These are phyloP conservation scores for Cicer bijugum DNA, from an alignment of 306 rosid species.

Conservation along the genomic window DNA sequence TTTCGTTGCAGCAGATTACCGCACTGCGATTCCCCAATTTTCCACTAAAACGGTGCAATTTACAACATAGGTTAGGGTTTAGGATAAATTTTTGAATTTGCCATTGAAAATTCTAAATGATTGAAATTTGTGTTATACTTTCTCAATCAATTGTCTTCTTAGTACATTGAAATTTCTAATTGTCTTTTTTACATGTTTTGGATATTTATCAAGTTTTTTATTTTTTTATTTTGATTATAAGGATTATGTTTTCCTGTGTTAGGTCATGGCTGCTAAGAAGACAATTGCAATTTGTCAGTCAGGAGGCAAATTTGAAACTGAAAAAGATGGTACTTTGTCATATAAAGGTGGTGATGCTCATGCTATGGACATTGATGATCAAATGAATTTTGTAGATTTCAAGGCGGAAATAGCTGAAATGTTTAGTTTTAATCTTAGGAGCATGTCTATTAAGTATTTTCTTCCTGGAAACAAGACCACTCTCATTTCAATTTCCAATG, in stretches of 20 bases:
- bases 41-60: background rate
- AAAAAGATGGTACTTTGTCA: constrained; percentile 69
- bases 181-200: background rate
- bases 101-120: constrained; percentile 15
- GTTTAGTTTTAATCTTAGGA: constrained; percentile 61
- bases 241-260: constrained; percentile 35
- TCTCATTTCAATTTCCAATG: constrained; percentile 89
- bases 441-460: constrained; percentile 76
- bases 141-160: background rate
- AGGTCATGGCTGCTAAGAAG: constrained; percentile 76
- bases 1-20: background rate
- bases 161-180: background rate
- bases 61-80: constrained; percentile 11
- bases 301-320: constrained; percentile 79
- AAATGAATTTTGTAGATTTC: constrained; percentile 70
- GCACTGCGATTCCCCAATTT: background rate
- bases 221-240: constrained; percentile 13
- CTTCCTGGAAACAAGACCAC: constrained; percentile 92
- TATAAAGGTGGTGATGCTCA: constrained; percentile 88
- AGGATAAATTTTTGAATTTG: constrained; percentile 3
- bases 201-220: background rate
- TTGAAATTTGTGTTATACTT: constrained; percentile 6
- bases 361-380: constrained; percentile 86
- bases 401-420: constrained; percentile 78
- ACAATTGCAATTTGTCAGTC: constrained; percentile 89